Percentiles rank a stretch among this genome's conserved stretches.
Evolutionary conservation across 2,329 filamentous ascomycete genomes (phyloP).

Genomic region (Fragosphaeria purpurea): DNA sequence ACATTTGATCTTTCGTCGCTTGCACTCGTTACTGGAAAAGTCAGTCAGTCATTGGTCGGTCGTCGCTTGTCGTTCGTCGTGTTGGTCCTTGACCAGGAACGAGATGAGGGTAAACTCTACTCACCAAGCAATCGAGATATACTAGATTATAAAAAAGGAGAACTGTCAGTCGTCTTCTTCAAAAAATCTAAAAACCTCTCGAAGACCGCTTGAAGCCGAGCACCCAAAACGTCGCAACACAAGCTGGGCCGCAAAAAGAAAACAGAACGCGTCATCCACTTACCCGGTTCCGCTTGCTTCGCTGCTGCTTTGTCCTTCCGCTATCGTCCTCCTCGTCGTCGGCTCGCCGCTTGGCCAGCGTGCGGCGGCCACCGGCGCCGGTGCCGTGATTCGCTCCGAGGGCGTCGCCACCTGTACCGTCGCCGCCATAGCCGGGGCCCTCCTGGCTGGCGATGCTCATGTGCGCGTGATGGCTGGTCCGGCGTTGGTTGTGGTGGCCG

Average conservation of each 20-base stretch:
- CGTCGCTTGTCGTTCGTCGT: too few relatives aligned
- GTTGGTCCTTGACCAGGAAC: too few relatives aligned
- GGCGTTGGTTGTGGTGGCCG: too few relatives aligned
- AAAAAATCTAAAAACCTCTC: too few relatives aligned
- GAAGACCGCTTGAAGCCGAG: too few relatives aligned
- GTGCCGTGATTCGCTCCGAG: neutral
- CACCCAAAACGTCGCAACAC: too few relatives aligned
- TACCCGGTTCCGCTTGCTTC: constrained; percentile 51
- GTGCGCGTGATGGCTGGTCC: too few relatives aligned
- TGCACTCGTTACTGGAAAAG: constrained; percentile 38
- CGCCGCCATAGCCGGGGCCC: too few relatives aligned
- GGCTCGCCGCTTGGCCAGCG: constrained; percentile 18
- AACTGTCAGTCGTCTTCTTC: neutral
- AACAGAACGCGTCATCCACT: constrained; percentile 18
- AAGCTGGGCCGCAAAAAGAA: neutral
- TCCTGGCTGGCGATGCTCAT: too few relatives aligned
- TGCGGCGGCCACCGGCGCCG: neutral
- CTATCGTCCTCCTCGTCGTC: constrained; percentile 32
- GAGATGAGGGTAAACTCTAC: neutral
- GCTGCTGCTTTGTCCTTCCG: constrained; percentile 35
- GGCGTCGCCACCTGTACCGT: constrained; percentile 1
- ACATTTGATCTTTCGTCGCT: constrained; percentile 32
- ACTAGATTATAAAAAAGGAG: constrained; percentile 24
- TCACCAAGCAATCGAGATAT: constrained; percentile 53
- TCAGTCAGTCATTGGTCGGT: too few relatives aligned